Conservation (phyloP, 495 filamentous ascomycete genomes). For the Hypoxylon lienhwacheense region DNA sequence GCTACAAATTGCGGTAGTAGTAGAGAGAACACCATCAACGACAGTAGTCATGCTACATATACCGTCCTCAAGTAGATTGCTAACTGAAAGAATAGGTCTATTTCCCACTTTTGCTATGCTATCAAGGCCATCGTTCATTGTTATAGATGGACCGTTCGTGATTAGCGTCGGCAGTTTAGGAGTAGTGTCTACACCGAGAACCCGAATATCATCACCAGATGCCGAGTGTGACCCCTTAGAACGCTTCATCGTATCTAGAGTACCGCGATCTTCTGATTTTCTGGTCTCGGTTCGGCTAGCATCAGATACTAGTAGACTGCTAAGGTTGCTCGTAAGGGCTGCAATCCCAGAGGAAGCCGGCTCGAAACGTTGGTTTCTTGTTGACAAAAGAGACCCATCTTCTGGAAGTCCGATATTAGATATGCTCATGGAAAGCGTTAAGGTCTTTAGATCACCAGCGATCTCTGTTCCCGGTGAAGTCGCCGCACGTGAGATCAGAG, state of each 20-base stretch:
- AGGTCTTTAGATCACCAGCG: constrained; percentile 6
- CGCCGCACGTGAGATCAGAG: constrained; percentile 4
- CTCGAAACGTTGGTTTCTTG: constrained; percentile 5
- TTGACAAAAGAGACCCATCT: constrained; percentile 15
- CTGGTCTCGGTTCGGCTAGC: constrained; percentile 4
- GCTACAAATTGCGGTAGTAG: too few species aligned
- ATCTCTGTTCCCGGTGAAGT: constrained; percentile 14
- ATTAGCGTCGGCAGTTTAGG: constrained; percentile 8
- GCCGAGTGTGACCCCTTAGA: constrained; percentile 11
- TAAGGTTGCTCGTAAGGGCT: constrained; percentile 7
- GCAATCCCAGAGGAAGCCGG: constrained; percentile 11
- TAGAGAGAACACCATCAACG: too few species aligned
- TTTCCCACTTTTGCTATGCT: constrained; percentile 13
- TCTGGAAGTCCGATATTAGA: constrained; percentile 8
- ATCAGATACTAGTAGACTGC: constrained; percentile 10
- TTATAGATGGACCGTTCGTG: constrained; percentile 2
- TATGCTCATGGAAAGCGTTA: background rate
- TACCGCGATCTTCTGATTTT: constrained; percentile 18
- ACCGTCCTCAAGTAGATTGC: too few species aligned
- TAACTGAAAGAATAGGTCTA: background rate
- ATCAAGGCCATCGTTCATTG: constrained; percentile 12
- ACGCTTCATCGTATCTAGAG: constrained; percentile 15
- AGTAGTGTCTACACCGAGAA: constrained; percentile 6
- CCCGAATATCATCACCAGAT: constrained; percentile 9
- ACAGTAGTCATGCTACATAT: too few species aligned